These are phyloP conservation scores for Elaeagnus macrophylla DNA, from an alignment of 306 rosid species.

Conservation along the genomic window DNA sequence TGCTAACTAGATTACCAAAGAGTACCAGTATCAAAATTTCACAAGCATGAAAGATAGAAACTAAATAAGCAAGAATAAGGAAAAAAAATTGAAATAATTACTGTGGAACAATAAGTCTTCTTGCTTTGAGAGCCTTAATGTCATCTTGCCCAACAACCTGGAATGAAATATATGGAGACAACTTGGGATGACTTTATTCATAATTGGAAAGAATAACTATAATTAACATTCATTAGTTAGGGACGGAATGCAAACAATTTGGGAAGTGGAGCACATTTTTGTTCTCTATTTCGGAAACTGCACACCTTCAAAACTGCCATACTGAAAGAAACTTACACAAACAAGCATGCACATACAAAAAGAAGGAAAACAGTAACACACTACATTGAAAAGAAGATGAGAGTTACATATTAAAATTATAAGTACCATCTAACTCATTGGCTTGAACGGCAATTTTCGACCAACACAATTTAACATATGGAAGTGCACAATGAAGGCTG, in stretches of 20 bases:
- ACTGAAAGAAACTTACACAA: no score
- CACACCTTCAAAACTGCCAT: no score
- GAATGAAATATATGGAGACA: conserved; percentile 16
- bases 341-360: no score
- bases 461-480: no score
- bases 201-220: neutral
- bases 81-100: conserved; percentile 23
- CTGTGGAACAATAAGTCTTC: conserved; percentile 70
- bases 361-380: no score
- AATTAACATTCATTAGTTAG: neutral
- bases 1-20: neutral
- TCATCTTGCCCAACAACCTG: conserved; percentile 58
- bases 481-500: no score
- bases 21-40: neutral
- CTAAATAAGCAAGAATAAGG: conserved; percentile 1
- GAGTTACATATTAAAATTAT: no score
- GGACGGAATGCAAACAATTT: neutral
- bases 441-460: no score
- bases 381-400: no score
- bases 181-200: conserved; percentile 13
- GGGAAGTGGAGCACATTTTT: neutral
- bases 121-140: conserved; percentile 57
- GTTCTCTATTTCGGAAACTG: no score
- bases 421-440: no score
- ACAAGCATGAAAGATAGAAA: neutral